Evolutionary conservation across 495 filamentous ascomycete genomes (phyloP).

Genomic region (Achaetomiella virescens): DNA sequence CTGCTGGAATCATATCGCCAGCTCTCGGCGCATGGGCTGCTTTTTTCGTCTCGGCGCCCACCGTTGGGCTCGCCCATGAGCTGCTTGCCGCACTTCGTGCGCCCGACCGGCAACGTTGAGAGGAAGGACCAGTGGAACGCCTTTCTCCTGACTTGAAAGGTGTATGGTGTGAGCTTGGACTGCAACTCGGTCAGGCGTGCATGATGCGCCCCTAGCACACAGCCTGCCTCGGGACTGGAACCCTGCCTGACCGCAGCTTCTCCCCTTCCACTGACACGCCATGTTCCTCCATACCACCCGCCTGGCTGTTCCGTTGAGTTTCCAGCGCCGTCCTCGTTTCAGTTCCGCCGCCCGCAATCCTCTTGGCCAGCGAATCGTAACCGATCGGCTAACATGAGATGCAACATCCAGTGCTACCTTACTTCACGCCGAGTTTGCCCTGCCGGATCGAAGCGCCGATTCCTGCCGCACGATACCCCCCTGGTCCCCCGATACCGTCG

Average conservation of each 20-base stretch:
- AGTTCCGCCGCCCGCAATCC: constrained; percentile 12
- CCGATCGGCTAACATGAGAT: constrained; percentile 11
- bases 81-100: not conserved
- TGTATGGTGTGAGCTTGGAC: not conserved
- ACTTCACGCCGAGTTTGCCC: not conserved
- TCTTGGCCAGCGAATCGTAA: constrained; percentile 7
- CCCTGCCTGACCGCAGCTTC: not conserved
- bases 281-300: not conserved
- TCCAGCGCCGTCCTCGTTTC: constrained; percentile 16
- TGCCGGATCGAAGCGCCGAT: constrained; percentile 3
- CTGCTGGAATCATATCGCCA: not conserved
- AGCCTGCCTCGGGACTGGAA: not conserved
- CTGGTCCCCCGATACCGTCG: not conserved
- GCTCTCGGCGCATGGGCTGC: not conserved
- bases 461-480: not conserved
- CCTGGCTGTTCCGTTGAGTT: constrained; percentile 9
- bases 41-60: not conserved
- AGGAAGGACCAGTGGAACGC: too few relatives aligned
- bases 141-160: too few relatives aligned
- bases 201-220: not conserved
- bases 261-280: not conserved
- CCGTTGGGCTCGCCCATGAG: not conserved
- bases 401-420: not conserved
- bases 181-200: not conserved
- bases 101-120: not conserved